These are phyloP conservation scores for Murraya paniculata DNA, from an alignment of 345 rosid species.

Conservation along the genomic window DNA sequence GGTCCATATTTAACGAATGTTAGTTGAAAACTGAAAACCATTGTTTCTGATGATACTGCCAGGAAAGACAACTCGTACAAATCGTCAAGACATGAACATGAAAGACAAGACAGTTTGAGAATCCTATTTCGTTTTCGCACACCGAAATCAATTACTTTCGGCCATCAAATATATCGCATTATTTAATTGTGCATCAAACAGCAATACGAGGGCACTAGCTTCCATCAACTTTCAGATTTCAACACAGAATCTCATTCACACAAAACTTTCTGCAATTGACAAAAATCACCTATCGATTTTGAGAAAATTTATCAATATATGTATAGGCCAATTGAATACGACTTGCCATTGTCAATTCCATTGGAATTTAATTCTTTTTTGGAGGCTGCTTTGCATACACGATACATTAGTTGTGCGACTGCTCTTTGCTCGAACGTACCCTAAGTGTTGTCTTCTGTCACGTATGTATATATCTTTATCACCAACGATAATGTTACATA, in stretches of 20 bases:
- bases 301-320: neutral
- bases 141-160: neutral
- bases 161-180: neutral
- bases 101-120: neutral
- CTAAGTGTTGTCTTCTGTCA: neutral
- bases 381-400: slow-evolving; percentile 5
- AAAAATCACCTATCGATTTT: neutral
- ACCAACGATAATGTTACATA: neutral
- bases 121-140: neutral
- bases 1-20: neutral
- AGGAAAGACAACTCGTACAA: neutral
- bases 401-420: neutral
- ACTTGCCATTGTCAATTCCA: neutral
- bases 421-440: neutral
- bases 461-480: neutral
- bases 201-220: too few relatives aligned
- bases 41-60: neutral
- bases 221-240: neutral
- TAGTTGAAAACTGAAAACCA: neutral
- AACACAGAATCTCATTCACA: neutral
- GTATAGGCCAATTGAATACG: neutral
- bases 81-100: neutral
- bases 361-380: neutral
- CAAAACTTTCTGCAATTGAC: neutral
- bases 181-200: too few relatives aligned